Conservation (phyloP, 2,329 filamentous ascomycete species). For the Aspergillus latus region DNA sequence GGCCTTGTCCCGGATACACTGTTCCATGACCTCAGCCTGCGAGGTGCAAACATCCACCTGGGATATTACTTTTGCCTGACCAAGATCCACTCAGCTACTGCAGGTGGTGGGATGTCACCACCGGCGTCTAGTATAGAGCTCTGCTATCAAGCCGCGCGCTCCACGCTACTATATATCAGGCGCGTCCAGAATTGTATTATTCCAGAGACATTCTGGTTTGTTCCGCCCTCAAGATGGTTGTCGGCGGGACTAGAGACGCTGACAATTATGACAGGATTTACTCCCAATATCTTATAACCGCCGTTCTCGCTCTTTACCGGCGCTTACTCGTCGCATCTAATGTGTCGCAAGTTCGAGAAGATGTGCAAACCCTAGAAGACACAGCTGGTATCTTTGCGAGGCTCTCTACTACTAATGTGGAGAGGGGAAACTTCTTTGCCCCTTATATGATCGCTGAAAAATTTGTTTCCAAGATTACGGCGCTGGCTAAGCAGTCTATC, state of each 20-base stretch:
- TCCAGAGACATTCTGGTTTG: neutral
- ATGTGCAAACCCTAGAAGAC: slow-evolving; percentile 6
- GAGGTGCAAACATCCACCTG: slow-evolving; percentile 25
- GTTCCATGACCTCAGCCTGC: slow-evolving; percentile 27
- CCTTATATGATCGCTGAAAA: neutral
- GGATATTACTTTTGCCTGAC: slow-evolving; percentile 29
- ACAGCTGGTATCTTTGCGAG: neutral
- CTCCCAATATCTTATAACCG: slow-evolving; percentile 7
- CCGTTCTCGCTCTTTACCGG: slow-evolving; percentile 6
- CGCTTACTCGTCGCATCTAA: neutral
- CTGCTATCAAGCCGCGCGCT: slow-evolving; percentile 26
- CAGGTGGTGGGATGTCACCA: slow-evolving; percentile 8
- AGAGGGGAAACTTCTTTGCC: neutral
- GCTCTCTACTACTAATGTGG: neutral
- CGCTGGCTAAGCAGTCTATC: neutral
- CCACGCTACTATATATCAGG: slow-evolving; percentile 22
- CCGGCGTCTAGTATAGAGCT: slow-evolving; percentile 26
- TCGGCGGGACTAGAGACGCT: neutral
- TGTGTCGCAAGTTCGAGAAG: neutral
- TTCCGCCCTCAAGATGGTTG: neutral
- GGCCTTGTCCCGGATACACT: slow-evolving; percentile 20
- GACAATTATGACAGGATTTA: slow-evolving; percentile 1
- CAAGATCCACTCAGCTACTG: slow-evolving; percentile 24
- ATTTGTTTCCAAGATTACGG: neutral
- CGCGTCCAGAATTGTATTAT: neutral